Conservation (phyloP, 176 grass and related monocot species). For the Bromus sterilis region DNA sequence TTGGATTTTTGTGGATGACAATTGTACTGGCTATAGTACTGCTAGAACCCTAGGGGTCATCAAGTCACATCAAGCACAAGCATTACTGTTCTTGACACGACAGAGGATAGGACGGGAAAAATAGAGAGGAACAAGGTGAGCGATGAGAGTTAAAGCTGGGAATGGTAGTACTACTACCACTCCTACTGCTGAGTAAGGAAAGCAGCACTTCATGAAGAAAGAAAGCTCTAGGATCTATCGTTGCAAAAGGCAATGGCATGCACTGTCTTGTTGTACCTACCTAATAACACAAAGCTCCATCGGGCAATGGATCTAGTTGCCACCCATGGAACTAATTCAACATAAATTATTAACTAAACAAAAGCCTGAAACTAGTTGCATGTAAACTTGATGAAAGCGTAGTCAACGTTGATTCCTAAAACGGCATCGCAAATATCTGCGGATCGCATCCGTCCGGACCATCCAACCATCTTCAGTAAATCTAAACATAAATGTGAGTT, state of each 20-base stretch:
- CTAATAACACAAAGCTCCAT: background rate
- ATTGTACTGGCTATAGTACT: slow-evolving; percentile 8
- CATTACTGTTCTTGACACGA: slow-evolving; percentile 36
- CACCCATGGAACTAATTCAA: background rate
- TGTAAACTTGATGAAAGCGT: background rate
- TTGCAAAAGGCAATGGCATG: slow-evolving; percentile 5
- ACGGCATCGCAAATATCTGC: too few species aligned
- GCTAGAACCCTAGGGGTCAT: slow-evolving; percentile 13
- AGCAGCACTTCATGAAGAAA: background rate
- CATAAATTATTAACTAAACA: background rate
- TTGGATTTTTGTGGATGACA: slow-evolving; percentile 31
- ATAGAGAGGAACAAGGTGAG: background rate
- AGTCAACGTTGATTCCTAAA: too few species aligned
- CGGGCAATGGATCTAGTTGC: too few species aligned
- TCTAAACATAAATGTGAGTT: too few species aligned
- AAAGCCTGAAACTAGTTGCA: background rate
- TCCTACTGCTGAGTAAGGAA: slow-evolving; percentile 4
- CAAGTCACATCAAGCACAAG: slow-evolving; percentile 41
- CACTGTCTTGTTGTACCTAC: background rate
- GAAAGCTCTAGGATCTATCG: slow-evolving; percentile 39
- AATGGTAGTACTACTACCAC: too few species aligned
- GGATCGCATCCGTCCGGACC: too few species aligned
- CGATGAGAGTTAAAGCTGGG: slow-evolving; percentile 35
- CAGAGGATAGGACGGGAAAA: background rate
- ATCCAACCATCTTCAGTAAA: too few species aligned